Evolutionary conservation across 306 rosid species (phyloP).

Genomic region (Urtica urens): DNA sequence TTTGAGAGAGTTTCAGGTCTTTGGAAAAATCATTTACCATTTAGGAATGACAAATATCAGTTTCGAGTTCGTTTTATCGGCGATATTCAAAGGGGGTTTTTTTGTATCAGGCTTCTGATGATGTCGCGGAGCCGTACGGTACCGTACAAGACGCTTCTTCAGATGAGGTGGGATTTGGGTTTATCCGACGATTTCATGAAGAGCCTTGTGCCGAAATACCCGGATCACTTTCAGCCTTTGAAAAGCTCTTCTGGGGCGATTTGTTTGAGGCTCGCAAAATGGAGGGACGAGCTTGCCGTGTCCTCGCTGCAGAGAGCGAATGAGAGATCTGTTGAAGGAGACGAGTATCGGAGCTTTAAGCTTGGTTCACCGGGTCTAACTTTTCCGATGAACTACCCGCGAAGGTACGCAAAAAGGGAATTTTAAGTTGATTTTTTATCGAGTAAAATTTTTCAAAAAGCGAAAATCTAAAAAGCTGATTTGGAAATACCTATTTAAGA

Average conservation of each 20-base stretch:
- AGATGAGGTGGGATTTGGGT: constrained; percentile 82
- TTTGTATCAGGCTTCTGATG: constrained; percentile 78
- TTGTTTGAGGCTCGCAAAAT: constrained; percentile 24
- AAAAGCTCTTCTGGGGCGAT: constrained; percentile 43
- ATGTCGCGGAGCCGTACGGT: constrained; percentile 44
- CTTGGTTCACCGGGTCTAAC: constrained; percentile 53
- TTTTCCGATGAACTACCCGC: constrained; percentile 72
- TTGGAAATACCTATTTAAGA: too few species aligned
- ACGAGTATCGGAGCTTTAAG: constrained; percentile 57
- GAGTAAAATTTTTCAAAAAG: too few species aligned
- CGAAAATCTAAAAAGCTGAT: too few species aligned
- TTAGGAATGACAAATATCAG: too few species aligned
- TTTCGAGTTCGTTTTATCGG: too few species aligned
- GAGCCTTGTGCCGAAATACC: constrained; percentile 46
- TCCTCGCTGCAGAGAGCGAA: constrained; percentile 63
- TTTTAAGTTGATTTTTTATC: too few species aligned
- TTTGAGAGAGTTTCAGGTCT: too few species aligned
- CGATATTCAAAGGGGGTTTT: too few species aligned
- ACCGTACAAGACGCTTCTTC: constrained; percentile 36
- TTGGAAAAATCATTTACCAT: too few species aligned
- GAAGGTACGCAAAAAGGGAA: too few species aligned
- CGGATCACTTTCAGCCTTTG: constrained; percentile 36
- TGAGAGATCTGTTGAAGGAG: constrained; percentile 14
- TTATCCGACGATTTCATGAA: constrained; percentile 65
- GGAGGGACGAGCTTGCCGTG: constrained; percentile 58